Evolutionary conservation across 441 rosid genomes (phyloP).

Genomic region (Bruguiera hainesii): DNA sequence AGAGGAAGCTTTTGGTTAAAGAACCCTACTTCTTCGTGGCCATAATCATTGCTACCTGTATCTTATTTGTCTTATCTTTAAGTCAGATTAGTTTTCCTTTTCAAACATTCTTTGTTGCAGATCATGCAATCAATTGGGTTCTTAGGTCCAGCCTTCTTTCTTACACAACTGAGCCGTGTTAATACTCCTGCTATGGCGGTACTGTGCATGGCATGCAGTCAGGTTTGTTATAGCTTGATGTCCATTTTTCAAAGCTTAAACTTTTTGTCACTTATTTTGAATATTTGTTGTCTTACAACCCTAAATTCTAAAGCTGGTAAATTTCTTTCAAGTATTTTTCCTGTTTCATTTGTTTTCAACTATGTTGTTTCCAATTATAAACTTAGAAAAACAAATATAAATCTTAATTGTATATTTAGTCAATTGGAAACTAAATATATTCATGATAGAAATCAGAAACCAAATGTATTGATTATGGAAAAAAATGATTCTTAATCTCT

Average conservation of each 20-base stretch:
- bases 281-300: constrained; percentile 1
- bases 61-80: background rate
- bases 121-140: constrained; percentile 98
- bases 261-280: constrained; percentile 4
- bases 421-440: too few relatives aligned
- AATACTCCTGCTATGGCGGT: constrained; percentile 95
- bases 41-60: background rate
- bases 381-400: too few relatives aligned
- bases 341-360: background rate
- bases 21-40: constrained; percentile 1
- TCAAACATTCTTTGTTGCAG: constrained; percentile 41
- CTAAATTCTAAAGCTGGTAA: background rate
- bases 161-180: constrained; percentile 81
- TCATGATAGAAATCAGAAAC: too few relatives aligned
- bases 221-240: constrained; percentile 46
- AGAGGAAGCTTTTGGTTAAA: background rate
- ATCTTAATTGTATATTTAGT: too few relatives aligned
- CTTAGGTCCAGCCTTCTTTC: constrained; percentile 94
- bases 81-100: constrained; percentile 15
- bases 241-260: constrained; percentile 19
- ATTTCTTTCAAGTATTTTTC: background rate
- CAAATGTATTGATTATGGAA: too few relatives aligned
- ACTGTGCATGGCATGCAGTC: constrained; percentile 98
- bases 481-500: too few relatives aligned
- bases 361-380: background rate